Percentiles rank a stretch among this genome's conserved stretches.
Conservation (phyloP, 2,329 filamentous ascomycete genomes). For the Penicillium sp. region DNA sequence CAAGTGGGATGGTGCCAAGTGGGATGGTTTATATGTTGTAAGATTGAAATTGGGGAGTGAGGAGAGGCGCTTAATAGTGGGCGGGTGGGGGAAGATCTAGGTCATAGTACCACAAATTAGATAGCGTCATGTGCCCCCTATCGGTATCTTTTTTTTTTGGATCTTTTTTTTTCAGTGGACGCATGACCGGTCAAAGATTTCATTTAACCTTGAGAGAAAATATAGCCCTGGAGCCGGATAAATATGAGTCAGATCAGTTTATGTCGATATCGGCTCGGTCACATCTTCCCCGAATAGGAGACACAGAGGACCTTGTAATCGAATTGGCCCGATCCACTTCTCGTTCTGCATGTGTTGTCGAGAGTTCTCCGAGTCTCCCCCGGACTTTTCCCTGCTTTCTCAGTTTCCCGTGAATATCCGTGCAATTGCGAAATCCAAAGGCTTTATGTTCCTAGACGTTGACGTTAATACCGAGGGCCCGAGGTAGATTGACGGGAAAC, state of each 20-base stretch:
- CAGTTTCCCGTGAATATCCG: conserved; percentile 24
- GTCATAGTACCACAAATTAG: neutral
- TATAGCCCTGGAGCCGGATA: neutral
- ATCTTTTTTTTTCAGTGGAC: conserved; percentile 1
- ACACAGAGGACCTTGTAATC: neutral
- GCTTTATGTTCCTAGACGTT: neutral
- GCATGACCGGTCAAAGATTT: conserved; percentile 16
- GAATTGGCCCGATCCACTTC: conserved; percentile 1
- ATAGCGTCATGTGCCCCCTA: conserved; percentile 4
- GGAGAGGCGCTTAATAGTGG: neutral
- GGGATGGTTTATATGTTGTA: neutral
- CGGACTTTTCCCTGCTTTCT: conserved; percentile 10
- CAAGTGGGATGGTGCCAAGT: conserved; percentile 17
- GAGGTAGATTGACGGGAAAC: conserved; percentile 16
- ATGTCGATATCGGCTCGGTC: neutral
- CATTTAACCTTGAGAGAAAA: neutral
- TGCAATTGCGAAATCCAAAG: neutral
- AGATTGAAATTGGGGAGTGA: neutral
- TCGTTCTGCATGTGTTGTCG: conserved; percentile 8
- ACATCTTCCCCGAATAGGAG: conserved; percentile 15
- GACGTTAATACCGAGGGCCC: conserved; percentile 16
- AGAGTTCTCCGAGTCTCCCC: conserved; percentile 27
- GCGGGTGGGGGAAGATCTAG: neutral
- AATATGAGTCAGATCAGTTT: neutral
- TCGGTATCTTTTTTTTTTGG: neutral